These are phyloP conservation scores for Camelina hispida DNA, from an alignment of 345 rosid genomes.

Conservation along the genomic window DNA sequence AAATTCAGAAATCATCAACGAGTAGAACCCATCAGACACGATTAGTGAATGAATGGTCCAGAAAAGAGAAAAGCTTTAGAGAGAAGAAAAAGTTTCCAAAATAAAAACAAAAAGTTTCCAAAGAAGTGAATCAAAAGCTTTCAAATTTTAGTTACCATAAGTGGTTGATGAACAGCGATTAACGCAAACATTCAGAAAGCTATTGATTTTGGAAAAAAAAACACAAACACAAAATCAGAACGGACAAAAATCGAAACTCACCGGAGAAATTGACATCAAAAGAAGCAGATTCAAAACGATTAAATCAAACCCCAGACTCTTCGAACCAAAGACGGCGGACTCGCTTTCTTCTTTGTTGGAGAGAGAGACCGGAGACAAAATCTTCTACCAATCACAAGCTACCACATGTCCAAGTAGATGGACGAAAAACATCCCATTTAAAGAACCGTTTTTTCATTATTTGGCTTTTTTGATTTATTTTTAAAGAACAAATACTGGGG, in stretches of 20 bases:
- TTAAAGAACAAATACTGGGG: too few relatives aligned
- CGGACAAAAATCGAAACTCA: conserved; percentile 14
- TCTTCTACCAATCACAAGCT: too few relatives aligned
- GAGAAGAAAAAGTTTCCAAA: neutral
- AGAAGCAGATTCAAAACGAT: neutral
- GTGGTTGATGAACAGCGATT: conserved; percentile 12
- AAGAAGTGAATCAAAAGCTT: neutral
- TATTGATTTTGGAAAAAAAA: conserved; percentile 19
- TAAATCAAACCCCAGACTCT: conserved; percentile 6
- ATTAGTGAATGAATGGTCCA: conserved; percentile 4
- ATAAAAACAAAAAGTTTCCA: too few relatives aligned
- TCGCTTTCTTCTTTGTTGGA: too few relatives aligned
- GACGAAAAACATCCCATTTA: too few relatives aligned
- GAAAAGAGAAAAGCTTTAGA: conserved; percentile 18
- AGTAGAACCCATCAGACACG: conserved; percentile 8
- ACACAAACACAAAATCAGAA: neutral
- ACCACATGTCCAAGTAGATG: too few relatives aligned
- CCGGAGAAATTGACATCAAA: conserved; percentile 24
- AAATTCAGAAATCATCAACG: conserved; percentile 1
- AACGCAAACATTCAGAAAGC: conserved; percentile 1
- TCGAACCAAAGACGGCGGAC: conserved; percentile 56
- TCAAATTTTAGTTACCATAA: conserved; percentile 10
- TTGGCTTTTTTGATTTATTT: too few relatives aligned
- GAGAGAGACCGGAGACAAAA: too few relatives aligned
- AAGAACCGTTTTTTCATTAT: too few relatives aligned